Percentiles rank a stretch among this genome's conserved stretches.
Conservation (phyloP, 2,329 filamentous ascomycete genomes). For the Xylaria sp. region DNA sequence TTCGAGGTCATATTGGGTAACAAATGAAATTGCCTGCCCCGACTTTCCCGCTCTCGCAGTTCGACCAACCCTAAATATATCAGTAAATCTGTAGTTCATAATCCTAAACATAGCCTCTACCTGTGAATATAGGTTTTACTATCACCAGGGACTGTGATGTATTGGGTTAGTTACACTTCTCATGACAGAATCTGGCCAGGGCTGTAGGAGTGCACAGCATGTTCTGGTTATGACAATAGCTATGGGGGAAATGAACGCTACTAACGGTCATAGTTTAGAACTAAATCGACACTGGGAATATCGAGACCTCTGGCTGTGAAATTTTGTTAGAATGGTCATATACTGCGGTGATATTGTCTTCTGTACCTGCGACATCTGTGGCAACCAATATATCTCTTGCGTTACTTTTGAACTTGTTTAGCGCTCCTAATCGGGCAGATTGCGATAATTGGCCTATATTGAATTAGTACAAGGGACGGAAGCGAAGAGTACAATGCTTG, state of each 20-base stretch:
- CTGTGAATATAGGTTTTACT: constrained; percentile 85
- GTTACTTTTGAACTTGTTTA: constrained; percentile 88
- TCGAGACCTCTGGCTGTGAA: constrained; percentile 80
- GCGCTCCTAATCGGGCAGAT: constrained; percentile 82
- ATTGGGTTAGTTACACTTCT: constrained; percentile 13
- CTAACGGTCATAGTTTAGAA: constrained; percentile 73
- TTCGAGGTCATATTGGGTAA: constrained; percentile 81
- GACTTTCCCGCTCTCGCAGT: constrained; percentile 88
- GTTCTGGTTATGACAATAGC: background rate
- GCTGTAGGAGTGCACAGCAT: background rate
- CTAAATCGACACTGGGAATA: constrained; percentile 89
- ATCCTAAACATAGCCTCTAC: constrained; percentile 1
- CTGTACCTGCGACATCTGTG: constrained; percentile 76
- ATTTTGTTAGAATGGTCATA: constrained; percentile 11
- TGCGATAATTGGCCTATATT: constrained; percentile 80
- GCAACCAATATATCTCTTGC: constrained; percentile 88
- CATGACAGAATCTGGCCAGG: background rate
- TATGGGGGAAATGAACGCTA: background rate
- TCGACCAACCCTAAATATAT: constrained; percentile 87
- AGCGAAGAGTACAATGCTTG: background rate
- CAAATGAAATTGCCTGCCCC: constrained; percentile 81
- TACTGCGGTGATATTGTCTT: background rate
- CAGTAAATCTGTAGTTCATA: background rate
- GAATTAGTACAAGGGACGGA: constrained; percentile 7
- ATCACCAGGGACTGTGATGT: constrained; percentile 31